Evolutionary conservation across 163 green algal species (phyloP).

Genomic region (Volvox carteri): DNA sequence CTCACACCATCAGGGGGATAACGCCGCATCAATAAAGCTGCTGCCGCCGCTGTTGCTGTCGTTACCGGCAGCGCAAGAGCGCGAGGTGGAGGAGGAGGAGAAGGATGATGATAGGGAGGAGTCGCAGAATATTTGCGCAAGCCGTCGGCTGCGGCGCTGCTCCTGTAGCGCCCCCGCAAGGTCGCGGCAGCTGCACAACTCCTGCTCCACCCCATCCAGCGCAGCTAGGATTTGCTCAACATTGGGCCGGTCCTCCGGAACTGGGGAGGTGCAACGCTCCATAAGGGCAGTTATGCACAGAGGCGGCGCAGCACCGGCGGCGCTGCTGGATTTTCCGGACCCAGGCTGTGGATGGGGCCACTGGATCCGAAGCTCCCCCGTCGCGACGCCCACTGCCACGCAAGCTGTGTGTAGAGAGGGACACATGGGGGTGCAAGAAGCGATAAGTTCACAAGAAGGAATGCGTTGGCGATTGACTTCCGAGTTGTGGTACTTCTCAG

Average conservation of each 20-base stretch:
- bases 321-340: not conserved
- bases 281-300: not conserved
- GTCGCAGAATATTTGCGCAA: not conserved
- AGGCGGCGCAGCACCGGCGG: not conserved
- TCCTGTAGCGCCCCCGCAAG: not conserved
- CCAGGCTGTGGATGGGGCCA: not conserved
- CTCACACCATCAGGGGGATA: no score
- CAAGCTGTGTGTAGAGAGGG: not conserved
- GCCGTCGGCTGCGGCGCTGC: not conserved
- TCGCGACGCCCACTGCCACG: constrained; percentile 27
- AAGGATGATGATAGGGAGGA: not conserved
- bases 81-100: not conserved
- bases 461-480: no score
- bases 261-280: not conserved
- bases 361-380: constrained; percentile 4
- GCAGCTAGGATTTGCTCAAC: not conserved
- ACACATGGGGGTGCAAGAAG: not conserved
- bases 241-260: not conserved
- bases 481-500: no score
- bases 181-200: not conserved
- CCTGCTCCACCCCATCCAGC: not conserved
- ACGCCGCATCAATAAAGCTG: not conserved
- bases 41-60: not conserved
- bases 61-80: not conserved
- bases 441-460: no score